Base-by-base conservation (phyloP, 1,139 yeast genomes). In the Taiozyma onychis region DNA sequence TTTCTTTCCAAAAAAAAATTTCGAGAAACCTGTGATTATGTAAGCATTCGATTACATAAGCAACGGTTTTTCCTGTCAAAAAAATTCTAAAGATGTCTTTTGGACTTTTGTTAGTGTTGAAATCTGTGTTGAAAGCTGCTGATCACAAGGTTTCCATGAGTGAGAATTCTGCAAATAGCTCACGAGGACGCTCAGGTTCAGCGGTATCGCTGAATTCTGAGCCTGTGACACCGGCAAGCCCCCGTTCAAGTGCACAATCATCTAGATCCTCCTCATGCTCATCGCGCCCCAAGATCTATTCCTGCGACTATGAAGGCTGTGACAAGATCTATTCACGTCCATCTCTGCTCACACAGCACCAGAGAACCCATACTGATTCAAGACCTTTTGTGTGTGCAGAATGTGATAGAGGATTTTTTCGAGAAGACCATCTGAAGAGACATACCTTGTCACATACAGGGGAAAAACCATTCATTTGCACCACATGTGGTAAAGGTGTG, bases 401-500 rank as follows among this genome's bases (percentile, higher is more conserved):
- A 4, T 93, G 99, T 66, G 74, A 70, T 2, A 81, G 80, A 56
- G 69, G 85, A 0, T 93, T 90, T 62, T 71, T 81, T 22, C 75
- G 97, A 48, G 87, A 85, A 57, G 81, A 89, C 14, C 98, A 93
- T 68, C 69, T 93, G 44, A 80, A 81, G 48, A 80, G 90, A 22
- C 99, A 93, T 64, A 56, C 74, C 55, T 67, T 86, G 28, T 80
- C 90, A 14, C 93, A 86, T 62, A 62, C 78, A 6, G 75, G 73
- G 2, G 78, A 75, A 16, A 88, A 87, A 60, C 97, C 97, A 0
- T 84, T 77, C 62, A 78, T 75, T 49, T 93, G 99, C 62, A 69
- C 81, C 0, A 68, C 76, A 1, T 93, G 99, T 66, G 85, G 85
- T 1, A 89, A 89, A 65, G 96, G 97, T 2, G 86, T 88, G 51